These are phyloP conservation scores for Botryosphaeria agaves DNA, from an alignment of 2,329 filamentous ascomycete genomes.

Conservation along the genomic window DNA sequence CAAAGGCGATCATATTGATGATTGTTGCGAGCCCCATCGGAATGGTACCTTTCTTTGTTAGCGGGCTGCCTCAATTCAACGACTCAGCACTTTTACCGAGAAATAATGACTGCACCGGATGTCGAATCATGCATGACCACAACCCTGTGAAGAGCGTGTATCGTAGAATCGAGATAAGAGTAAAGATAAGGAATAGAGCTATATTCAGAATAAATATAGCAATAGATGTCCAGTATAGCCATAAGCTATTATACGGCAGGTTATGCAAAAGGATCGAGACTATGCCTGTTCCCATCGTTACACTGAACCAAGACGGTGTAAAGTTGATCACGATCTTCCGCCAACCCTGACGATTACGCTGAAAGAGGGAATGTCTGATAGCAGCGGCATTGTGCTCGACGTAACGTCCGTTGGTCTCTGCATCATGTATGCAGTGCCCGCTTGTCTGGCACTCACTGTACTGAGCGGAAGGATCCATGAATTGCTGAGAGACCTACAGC, in stretches of 20 bases:
- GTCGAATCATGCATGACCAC: slow-evolving; percentile 46
- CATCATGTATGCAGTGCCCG: background rate
- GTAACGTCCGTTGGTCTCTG: background rate
- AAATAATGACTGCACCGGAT: slow-evolving; percentile 51
- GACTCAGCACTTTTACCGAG: slow-evolving; percentile 31
- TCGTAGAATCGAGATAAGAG: slow-evolving; percentile 36
- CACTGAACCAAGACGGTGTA: slow-evolving; percentile 13
- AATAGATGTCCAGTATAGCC: slow-evolving; percentile 42
- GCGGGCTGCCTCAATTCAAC: background rate
- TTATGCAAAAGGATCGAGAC: slow-evolving; percentile 44
- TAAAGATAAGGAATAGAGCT: slow-evolving; percentile 37
- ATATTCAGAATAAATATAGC: slow-evolving; percentile 44
- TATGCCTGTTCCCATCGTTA: slow-evolving; percentile 47
- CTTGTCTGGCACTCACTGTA: background rate
- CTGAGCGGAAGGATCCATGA: background rate
- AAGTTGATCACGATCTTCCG: slow-evolving; percentile 13
- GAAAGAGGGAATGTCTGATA: background rate
- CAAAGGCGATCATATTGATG: slow-evolving; percentile 10
- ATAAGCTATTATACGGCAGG: slow-evolving; percentile 41
- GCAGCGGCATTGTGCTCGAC: background rate
- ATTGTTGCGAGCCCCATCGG: slow-evolving; percentile 15
- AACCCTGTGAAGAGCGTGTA: slow-evolving; percentile 50
- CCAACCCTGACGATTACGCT: slow-evolving; percentile 5
- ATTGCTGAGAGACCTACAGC: no score
- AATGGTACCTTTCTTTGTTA: slow-evolving; percentile 5